These are phyloP conservation scores for Penicillium sp. DNA, from an alignment of 2,329 filamentous ascomycete species.

Conservation along the genomic window DNA sequence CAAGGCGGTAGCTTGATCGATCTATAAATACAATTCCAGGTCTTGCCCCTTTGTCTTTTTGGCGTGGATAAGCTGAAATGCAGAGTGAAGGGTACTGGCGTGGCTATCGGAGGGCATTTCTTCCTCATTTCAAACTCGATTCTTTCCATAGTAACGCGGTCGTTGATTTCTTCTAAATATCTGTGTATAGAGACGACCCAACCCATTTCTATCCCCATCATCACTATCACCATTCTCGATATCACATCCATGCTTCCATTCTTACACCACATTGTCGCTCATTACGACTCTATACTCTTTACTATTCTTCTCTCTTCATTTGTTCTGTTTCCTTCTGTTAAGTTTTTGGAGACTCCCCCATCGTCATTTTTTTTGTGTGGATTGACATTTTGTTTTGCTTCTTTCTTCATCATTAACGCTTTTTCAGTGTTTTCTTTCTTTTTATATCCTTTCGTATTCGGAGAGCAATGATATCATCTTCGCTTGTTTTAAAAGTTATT, in stretches of 20 bases:
- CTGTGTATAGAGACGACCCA: neutral
- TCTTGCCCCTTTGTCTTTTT: neutral
- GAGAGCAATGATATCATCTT: neutral
- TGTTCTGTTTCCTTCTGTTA: neutral
- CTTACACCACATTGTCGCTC: neutral
- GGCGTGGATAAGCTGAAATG: neutral
- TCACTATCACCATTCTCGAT: neutral
- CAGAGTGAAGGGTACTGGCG: neutral
- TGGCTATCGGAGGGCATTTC: neutral
- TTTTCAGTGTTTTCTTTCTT: neutral
- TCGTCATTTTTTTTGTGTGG: neutral
- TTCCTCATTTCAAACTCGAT: neutral
- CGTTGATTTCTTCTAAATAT: neutral
- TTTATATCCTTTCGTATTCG: neutral
- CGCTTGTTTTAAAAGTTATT: neutral
- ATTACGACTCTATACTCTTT: neutral
- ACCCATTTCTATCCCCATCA: neutral
- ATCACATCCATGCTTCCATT: neutral
- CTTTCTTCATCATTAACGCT: neutral
- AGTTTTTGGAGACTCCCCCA: neutral
- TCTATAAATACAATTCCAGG: conserved; percentile 38
- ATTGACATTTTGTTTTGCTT: neutral
- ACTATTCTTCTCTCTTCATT: neutral
- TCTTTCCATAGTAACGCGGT: neutral
- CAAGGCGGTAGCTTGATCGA: conserved; percentile 60